Conservation (phyloP, 1,284 basidiomycete genomes). For the Irpex lacteus region DNA sequence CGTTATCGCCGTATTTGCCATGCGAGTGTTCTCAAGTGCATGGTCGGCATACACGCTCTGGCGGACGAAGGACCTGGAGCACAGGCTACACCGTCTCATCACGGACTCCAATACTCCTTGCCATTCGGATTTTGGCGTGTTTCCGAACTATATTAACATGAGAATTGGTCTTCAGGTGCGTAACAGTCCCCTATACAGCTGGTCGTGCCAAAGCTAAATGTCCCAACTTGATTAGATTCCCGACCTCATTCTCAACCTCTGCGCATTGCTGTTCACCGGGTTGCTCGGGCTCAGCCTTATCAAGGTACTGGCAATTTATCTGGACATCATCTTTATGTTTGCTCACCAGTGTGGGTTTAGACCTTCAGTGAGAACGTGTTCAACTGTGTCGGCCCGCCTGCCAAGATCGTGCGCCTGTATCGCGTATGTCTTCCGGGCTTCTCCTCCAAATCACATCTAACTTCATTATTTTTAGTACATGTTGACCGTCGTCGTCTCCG, state of each 20-base stretch:
- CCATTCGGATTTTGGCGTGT: slow-evolving; percentile 45
- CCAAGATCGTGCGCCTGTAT: slow-evolving; percentile 47
- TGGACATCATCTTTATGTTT: neutral
- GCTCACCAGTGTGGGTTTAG: slow-evolving; percentile 22
- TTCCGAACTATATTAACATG: slow-evolving; percentile 40
- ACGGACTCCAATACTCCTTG: slow-evolving; percentile 42
- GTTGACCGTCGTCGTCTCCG: slow-evolving; percentile 51
- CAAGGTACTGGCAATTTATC: slow-evolving; percentile 29
- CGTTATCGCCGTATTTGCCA: slow-evolving; percentile 46
- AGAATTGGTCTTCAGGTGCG: slow-evolving; percentile 43
- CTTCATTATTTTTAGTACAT: slow-evolving; percentile 38
- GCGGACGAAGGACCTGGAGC: slow-evolving; percentile 37
- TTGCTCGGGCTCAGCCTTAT: slow-evolving; percentile 47
- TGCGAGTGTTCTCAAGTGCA: slow-evolving; percentile 42
- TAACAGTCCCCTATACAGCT: neutral
- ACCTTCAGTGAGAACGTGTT: slow-evolving; percentile 47
- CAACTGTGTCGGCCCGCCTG: slow-evolving; percentile 51
- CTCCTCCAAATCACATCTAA: neutral
- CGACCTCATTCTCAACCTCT: slow-evolving; percentile 44
- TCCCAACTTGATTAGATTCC: slow-evolving; percentile 35
- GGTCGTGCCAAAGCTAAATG: too few relatives aligned
- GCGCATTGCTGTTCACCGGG: slow-evolving; percentile 39
- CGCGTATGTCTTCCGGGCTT: slow-evolving; percentile 31
- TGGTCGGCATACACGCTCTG: slow-evolving; percentile 54
- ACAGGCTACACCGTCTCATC: slow-evolving; percentile 37